Conservation (phyloP, 1,284 basidiomycete genomes). For the Stereum hirsutum region DNA sequence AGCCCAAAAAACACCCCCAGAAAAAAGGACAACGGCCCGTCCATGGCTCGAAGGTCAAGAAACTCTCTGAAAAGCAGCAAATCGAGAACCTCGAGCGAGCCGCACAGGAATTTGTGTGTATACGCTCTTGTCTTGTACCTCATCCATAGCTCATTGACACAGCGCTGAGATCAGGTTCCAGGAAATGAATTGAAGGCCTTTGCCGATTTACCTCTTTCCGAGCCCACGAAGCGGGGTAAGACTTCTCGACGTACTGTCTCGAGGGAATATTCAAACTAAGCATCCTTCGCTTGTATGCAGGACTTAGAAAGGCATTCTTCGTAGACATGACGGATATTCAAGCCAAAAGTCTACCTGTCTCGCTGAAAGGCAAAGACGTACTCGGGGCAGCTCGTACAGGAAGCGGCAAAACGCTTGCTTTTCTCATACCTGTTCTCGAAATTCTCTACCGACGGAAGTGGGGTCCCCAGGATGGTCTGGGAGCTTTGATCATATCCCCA, state of each 20-base stretch:
- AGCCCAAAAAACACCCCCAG: conserved; percentile 8
- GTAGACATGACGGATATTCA: conserved; percentile 84
- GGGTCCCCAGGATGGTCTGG: conserved; percentile 80
- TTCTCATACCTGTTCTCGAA: conserved; percentile 74
- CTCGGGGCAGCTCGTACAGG: conserved; percentile 76
- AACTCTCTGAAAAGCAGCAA: conserved; percentile 40
- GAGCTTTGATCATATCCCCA: conserved; percentile 91
- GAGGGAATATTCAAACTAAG: not conserved
- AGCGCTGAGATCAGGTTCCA: conserved; percentile 30
- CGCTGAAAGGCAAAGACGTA: conserved; percentile 61
- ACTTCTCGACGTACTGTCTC: conserved; percentile 1
- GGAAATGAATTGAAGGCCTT: conserved; percentile 43
- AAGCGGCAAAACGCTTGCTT: conserved; percentile 80
- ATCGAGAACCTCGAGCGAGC: conserved; percentile 44
- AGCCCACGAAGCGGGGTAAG: conserved; percentile 57
- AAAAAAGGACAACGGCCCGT: conserved; percentile 15
- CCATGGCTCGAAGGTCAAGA: conserved; percentile 30
- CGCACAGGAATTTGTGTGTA: conserved; percentile 49
- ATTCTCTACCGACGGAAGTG: conserved; percentile 67
- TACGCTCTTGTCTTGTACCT: conserved; percentile 2
- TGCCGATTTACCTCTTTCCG: conserved; percentile 61
- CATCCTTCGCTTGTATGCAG: conserved; percentile 24
- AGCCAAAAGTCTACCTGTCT: conserved; percentile 49
- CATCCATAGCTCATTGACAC: conserved; percentile 13
- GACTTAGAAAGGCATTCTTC: conserved; percentile 81